A percentile compares a stretch with the other conserved stretches of the same genome.
Evolutionary conservation across 164 flowering plant species (phyloP).

Genomic region (Dillenia suffruticosa): DNA sequence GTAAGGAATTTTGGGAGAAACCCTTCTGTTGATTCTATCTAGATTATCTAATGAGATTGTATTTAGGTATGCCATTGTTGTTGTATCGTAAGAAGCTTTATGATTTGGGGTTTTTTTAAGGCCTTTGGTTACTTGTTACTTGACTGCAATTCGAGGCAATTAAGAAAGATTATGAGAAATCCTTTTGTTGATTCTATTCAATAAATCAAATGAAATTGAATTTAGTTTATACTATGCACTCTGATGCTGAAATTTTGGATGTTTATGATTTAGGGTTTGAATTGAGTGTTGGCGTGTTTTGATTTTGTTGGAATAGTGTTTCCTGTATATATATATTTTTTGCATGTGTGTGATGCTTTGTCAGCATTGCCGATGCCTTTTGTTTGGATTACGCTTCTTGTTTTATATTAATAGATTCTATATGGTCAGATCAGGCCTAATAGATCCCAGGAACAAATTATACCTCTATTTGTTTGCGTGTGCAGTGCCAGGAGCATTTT

Average conservation of each 20-base stretch:
- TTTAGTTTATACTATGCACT: background rate
- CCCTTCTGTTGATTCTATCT: slow-evolving; percentile 13
- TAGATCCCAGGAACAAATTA: no score
- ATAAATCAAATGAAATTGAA: background rate
- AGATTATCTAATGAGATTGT: slow-evolving; percentile 2
- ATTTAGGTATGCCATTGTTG: no score
- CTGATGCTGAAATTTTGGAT: background rate
- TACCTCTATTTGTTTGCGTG: no score
- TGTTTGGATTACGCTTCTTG: no score
- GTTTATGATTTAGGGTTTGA: background rate
- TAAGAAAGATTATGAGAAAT: background rate
- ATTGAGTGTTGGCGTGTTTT: background rate
- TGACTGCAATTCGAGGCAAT: background rate
- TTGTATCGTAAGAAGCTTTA: no score
- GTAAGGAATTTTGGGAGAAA: slow-evolving; percentile 3
- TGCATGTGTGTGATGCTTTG: background rate
- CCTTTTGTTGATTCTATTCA: background rate
- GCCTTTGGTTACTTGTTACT: slow-evolving; percentile 14
- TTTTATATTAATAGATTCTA: no score
- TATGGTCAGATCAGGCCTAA: no score
- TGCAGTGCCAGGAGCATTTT: no score
- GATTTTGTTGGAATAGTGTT: background rate
- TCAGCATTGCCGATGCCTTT: no score
- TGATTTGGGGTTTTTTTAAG: slow-evolving; percentile 3
- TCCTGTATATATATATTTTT: background rate